Percentiles rank a stretch among this genome's conserved stretches.
Evolutionary conservation across 805 yeast genomes (phyloP).

Genomic region (Yarrowia yakushimensis): DNA sequence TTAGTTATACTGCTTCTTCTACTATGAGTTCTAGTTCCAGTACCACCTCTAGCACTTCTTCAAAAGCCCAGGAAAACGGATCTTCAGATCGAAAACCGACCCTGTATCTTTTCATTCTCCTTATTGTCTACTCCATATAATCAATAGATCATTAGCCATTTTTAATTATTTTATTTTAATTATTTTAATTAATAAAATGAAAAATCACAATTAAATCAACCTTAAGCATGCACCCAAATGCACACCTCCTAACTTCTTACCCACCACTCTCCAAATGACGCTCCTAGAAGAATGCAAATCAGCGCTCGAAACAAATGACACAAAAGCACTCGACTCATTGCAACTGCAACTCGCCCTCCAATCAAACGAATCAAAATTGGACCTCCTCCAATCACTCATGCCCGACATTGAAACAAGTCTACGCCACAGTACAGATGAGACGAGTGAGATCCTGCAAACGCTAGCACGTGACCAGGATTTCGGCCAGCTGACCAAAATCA

Average conservation of each 20-base stretch:
- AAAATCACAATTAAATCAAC: too few species aligned
- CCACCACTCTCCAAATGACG: too few species aligned
- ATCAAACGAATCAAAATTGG: neutral
- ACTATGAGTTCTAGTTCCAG: neutral
- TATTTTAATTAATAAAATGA: too few species aligned
- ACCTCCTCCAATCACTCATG: neutral
- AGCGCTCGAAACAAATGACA: neutral
- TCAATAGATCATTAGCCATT: neutral
- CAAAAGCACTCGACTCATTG: slow-evolving; percentile 6
- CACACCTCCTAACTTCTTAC: too few species aligned
- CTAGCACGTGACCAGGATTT: slow-evolving; percentile 1
- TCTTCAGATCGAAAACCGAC: too few species aligned
- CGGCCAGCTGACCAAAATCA: neutral
- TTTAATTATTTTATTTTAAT: too few species aligned
- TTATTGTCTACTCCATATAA: neutral
- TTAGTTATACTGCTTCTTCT: neutral
- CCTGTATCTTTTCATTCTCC: too few species aligned
- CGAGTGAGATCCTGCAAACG: neutral
- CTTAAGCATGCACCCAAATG: neutral
- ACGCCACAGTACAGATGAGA: neutral
- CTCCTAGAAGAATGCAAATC: neutral
- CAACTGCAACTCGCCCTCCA: slow-evolving; percentile 14
- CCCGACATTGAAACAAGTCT: neutral
- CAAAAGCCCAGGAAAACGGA: neutral
- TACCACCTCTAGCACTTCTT: neutral